Evolutionary conservation across 2,329 filamentous ascomycete species (phyloP).

Genomic region (Aspergillus versicolor): DNA sequence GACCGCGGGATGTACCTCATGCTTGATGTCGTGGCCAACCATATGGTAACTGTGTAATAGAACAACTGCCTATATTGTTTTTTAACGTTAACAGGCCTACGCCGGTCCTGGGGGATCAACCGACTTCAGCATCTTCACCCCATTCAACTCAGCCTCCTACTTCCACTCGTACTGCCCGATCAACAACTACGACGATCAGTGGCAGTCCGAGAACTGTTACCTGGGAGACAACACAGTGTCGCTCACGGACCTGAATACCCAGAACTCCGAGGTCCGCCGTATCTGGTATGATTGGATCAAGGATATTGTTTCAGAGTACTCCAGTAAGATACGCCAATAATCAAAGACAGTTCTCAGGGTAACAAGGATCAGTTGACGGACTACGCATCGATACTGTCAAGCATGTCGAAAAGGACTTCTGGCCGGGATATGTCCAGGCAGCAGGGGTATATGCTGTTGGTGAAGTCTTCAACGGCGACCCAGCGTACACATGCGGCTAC

Average conservation of each 20-base stretch:
- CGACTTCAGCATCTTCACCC: conserved; percentile 54
- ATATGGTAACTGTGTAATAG: conserved; percentile 40
- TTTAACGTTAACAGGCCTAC: conserved; percentile 34
- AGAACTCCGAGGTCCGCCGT: conserved; percentile 45
- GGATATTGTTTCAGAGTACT: conserved; percentile 58
- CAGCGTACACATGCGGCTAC: conserved; percentile 43
- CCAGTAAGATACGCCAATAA: conserved; percentile 39
- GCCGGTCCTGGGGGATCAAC: conserved; percentile 47
- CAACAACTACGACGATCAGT: conserved; percentile 53
- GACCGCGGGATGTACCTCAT: conserved; percentile 59
- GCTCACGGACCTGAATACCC: conserved; percentile 60
- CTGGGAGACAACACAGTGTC: conserved; percentile 53
- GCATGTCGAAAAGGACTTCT: conserved; percentile 50
- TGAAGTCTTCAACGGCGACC: conserved; percentile 47
- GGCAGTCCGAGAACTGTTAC: conserved; percentile 52
- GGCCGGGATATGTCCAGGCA: conserved; percentile 40
- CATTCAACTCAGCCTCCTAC: conserved; percentile 58
- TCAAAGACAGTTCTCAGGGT: not conserved
- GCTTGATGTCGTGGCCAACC: conserved; percentile 61
- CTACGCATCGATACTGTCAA: conserved; percentile 53
- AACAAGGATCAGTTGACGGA: conserved; percentile 44
- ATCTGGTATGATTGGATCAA: conserved; percentile 61
- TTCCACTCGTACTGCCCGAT: conserved; percentile 62
- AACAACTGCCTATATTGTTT: too few relatives aligned
- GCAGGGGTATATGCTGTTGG: conserved; percentile 51